Base-by-base conservation (phyloP, 345 rosid species). In the Rhodamnia argentea region DNA sequence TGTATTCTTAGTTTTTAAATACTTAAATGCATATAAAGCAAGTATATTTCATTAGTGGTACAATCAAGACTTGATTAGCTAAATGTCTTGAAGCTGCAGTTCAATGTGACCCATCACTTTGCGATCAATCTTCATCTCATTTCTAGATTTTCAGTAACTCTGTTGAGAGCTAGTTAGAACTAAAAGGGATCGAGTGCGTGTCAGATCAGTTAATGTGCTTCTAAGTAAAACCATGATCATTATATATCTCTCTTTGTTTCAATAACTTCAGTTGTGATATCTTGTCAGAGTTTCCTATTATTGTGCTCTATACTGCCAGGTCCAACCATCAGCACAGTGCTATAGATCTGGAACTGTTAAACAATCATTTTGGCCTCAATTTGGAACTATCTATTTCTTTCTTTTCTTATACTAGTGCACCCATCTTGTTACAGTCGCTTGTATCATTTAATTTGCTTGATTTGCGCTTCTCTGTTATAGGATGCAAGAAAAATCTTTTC, bases 401-500 rank as follows among this genome's bases (percentile, higher is more conserved):
- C 23, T 56, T 24, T 83, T 37, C 51, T 83, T 32, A 32, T 70
- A 70, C 0, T 3, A 32, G 78, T 32, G 44, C 47, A 70, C 78
- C 47, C 42, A 70, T 70, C 78, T 70, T 0, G 13, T 32, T 64
- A 64, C 78, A 16, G 78, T 64, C 7, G 3, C 44, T 32, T 18
- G 1, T 16, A 15, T 64, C 78, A 64, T 32, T 64, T 56, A 22
- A 22, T 22, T 22, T 55, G 26, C 59, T 56, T 56, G 59, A 64
- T 16, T 10, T 70, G 44, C 24, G 32, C 59, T 59, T 78, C 52
- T 85, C 70, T 85, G 83, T 82, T 44, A 85, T 86, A 95, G 97
- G 99, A 86, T 58, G 82, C 89, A 89, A 87, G 94, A 93, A 60
- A 92, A 84, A 86, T 84, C 93, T 42, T 89, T 94, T 86, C 83